These are phyloP conservation scores for Globisporangium orthogonon DNA, from an alignment of 352 stramenopile species.

Conservation along the genomic window DNA sequence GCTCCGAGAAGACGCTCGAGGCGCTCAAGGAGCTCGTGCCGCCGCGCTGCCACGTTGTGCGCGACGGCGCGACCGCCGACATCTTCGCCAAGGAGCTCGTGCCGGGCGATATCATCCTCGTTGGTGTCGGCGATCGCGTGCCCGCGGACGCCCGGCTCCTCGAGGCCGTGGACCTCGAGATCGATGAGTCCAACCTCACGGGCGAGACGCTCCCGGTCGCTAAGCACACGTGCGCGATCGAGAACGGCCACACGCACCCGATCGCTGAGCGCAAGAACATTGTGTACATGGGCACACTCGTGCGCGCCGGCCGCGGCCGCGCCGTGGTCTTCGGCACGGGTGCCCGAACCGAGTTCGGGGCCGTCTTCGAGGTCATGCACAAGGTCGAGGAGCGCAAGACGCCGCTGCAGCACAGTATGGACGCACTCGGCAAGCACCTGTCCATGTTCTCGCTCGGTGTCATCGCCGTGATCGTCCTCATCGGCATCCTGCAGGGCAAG, in stretches of 20 bases:
- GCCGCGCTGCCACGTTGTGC: conserved; percentile 57
- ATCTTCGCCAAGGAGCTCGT: conserved; percentile 76
- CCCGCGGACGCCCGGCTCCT: conserved; percentile 89
- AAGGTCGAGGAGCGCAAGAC: conserved; percentile 92
- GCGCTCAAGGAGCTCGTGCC: conserved; percentile 78
- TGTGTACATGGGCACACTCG: conserved; percentile 96
- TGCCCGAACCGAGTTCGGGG: conserved; percentile 93
- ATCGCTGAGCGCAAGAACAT: conserved; percentile 88
- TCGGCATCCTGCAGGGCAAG: conserved; percentile 89
- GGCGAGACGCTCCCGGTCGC: conserved; percentile 88
- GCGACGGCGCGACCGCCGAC: conserved; percentile 46
- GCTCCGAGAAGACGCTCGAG: conserved; percentile 82
- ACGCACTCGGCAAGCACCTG: conserved; percentile 94
- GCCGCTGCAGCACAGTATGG: conserved; percentile 93
- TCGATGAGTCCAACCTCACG: conserved; percentile 94
- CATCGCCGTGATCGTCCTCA: conserved; percentile 92
- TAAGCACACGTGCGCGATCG: conserved; percentile 59
- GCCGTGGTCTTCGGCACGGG: conserved; percentile 94
- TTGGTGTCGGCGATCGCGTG: conserved; percentile 91
- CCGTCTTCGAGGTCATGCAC: conserved; percentile 93
- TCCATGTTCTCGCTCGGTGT: conserved; percentile 91
- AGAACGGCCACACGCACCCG: conserved; percentile 52
- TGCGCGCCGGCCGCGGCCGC: conserved; percentile 88
- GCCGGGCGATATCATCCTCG: conserved; percentile 82
- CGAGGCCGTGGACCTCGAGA: conserved; percentile 80